Evolutionary conservation across 2,329 filamentous ascomycete species (phyloP).

Genomic region (Calonectria crousiana): DNA sequence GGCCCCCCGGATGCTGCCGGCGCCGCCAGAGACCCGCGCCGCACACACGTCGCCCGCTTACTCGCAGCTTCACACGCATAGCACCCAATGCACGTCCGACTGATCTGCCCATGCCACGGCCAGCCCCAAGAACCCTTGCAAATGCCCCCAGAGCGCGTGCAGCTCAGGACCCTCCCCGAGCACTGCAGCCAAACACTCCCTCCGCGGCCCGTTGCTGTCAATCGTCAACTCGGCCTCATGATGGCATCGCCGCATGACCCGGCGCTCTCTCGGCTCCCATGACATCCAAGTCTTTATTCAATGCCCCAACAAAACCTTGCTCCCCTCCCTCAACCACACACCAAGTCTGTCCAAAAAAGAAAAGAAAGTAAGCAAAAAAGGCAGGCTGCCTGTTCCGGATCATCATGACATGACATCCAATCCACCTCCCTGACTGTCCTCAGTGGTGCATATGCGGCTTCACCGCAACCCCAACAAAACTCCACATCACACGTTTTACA

Average conservation of each 20-base stretch:
- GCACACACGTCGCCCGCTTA: conserved; percentile 20
- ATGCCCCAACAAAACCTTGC: background rate
- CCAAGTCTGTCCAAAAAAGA: background rate
- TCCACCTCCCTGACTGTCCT: conserved; percentile 11
- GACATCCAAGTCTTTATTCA: background rate
- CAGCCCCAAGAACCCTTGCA: conserved; percentile 1
- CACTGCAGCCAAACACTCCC: background rate
- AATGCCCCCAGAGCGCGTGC: conserved; percentile 21
- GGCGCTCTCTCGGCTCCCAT: background rate
- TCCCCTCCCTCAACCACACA: background rate
- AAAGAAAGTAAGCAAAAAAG: background rate
- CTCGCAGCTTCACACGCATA: conserved; percentile 12
- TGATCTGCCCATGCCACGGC: background rate
- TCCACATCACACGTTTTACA: conserved; percentile 20
- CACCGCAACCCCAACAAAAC: conserved; percentile 41
- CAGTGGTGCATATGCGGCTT: conserved; percentile 31
- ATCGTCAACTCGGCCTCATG: background rate
- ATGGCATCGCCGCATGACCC: background rate
- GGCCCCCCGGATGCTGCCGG: conserved; percentile 23
- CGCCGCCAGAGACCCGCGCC: conserved; percentile 27
- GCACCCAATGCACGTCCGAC: background rate
- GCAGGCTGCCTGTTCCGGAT: conserved; percentile 12
- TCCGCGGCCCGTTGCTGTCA: background rate
- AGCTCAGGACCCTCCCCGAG: conserved; percentile 10
- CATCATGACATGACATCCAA: conserved; percentile 14